A percentile compares a stretch with the other conserved stretches of the same genome.
phyloP scores from a whole-genome alignment of 805 yeast species.

The Schizosaccharomyces osmophilus region DNA sequence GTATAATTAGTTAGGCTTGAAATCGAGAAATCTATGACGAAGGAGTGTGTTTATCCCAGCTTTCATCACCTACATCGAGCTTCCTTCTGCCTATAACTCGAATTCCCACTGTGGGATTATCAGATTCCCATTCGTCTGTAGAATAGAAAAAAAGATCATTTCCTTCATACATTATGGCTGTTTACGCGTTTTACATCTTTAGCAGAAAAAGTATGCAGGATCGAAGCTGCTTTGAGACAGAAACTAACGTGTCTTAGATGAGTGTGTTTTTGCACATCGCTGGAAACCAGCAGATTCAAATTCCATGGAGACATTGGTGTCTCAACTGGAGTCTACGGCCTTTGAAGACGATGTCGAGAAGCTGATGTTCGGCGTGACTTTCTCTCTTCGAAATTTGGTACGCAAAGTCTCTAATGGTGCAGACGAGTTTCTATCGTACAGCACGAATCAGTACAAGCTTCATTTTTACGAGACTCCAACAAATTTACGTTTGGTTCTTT shows the following conservation, averaged over 20 bases:
- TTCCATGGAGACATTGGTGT: background rate
- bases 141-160: too few relatives aligned
- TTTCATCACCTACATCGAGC: too few relatives aligned
- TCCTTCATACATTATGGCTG: conserved; percentile 22
- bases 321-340: conserved; percentile 11
- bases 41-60: too few relatives aligned
- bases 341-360: conserved; percentile 39
- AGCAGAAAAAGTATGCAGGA: conserved; percentile 53
- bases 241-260: conserved; percentile 15
- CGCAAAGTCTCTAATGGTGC: conserved; percentile 23
- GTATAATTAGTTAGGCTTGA: too few relatives aligned
- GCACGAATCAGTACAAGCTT: conserved; percentile 48
- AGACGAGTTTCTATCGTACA: conserved; percentile 14
- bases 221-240: background rate
- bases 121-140: too few relatives aligned
- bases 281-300: conserved; percentile 12
- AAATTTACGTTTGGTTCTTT: conserved; percentile 47
- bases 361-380: conserved; percentile 62
- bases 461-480: conserved; percentile 64
- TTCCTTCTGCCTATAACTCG: too few relatives aligned
- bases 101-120: too few relatives aligned
- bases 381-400: conserved; percentile 54
- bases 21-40: too few relatives aligned
- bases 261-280: conserved; percentile 62
- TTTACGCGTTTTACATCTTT: conserved; percentile 70